A percentile compares a stretch with the other conserved stretches of the same genome.
phyloP scores from a whole-genome alignment of 2,329 filamentous ascomycete species.

The Pestalotiopsis sp. region DNA sequence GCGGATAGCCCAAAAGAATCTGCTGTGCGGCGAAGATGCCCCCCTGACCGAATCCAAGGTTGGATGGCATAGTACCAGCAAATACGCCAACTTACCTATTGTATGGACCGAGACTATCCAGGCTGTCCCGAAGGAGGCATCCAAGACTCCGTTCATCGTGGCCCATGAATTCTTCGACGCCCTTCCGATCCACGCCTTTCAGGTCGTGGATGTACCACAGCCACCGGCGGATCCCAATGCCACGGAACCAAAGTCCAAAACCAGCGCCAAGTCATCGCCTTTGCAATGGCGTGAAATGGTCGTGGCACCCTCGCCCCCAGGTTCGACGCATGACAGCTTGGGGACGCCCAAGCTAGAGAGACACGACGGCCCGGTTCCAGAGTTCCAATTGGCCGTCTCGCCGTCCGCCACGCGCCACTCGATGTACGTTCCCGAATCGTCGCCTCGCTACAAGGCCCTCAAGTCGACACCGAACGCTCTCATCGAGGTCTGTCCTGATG shows the following conservation, averaged over 20 bases:
- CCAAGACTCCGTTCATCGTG: constrained; percentile 85
- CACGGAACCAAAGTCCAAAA: constrained; percentile 45
- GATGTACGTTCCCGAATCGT: constrained; percentile 80
- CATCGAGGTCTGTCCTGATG: constrained; percentile 90
- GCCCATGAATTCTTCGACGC: constrained; percentile 99
- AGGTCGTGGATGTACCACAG: constrained; percentile 61
- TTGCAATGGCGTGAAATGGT: constrained; percentile 81
- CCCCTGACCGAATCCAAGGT: constrained; percentile 69
- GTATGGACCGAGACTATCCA: constrained; percentile 90
- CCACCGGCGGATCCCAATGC: constrained; percentile 40
- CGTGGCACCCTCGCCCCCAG: constrained; percentile 65
- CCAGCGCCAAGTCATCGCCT: constrained; percentile 36
- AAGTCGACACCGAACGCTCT: constrained; percentile 67
- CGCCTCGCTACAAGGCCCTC: constrained; percentile 74
- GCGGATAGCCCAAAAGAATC: constrained; percentile 72
- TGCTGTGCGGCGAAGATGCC: constrained; percentile 74
- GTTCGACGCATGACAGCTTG: constrained; percentile 53
- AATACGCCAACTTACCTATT: constrained; percentile 72
- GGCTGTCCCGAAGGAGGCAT: constrained; percentile 69
- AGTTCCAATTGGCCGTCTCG: constrained; percentile 85
- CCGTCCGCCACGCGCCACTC: constrained; percentile 77
- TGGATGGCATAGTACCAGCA: constrained; percentile 74
- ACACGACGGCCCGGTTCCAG: constrained; percentile 59
- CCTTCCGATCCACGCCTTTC: constrained; percentile 92
- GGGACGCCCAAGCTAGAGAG: constrained; percentile 52